Conservation (phyloP, 1,284 basidiomycete genomes). For the Trametes versicolor region DNA sequence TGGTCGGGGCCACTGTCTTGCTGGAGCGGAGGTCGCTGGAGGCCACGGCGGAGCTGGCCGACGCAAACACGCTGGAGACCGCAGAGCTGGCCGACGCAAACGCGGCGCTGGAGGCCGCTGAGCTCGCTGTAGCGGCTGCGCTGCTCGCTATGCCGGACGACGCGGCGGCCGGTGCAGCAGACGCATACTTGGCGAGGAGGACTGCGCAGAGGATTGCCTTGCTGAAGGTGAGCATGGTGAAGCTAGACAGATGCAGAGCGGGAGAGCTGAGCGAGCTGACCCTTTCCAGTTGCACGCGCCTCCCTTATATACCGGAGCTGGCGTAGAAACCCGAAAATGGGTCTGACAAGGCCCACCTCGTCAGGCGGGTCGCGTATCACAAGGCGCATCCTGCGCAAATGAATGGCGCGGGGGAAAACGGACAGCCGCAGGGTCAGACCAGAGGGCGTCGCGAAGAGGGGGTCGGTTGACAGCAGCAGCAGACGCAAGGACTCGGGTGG, state of each 20-base stretch:
- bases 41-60: constrained; percentile 14
- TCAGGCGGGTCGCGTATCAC: constrained; percentile 19
- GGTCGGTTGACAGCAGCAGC: constrained; percentile 20
- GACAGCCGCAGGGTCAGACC: constrained; percentile 15
- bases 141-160: constrained; percentile 22
- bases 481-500: constrained; percentile 4
- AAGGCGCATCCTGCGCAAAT: constrained; percentile 7
- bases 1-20: constrained; percentile 9
- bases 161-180: constrained; percentile 32
- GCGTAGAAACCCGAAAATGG: not conserved
- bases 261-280: constrained; percentile 34
- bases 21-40: constrained; percentile 16
- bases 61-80: constrained; percentile 20
- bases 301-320: constrained; percentile 24
- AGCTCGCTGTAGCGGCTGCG: constrained; percentile 13
- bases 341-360: not conserved
- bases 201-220: constrained; percentile 35
- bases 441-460: constrained; percentile 22
- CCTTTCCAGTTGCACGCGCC: not conserved
- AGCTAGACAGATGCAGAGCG: constrained; percentile 9
- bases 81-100: constrained; percentile 23
- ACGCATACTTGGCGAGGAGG: constrained; percentile 28
- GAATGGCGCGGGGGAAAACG: constrained; percentile 28
- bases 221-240: constrained; percentile 34
- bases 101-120: constrained; percentile 8